Evolutionary conservation across 2,329 filamentous ascomycete species (phyloP), one percentile per base, ranked within the genome.

Genomic region (Sarocladium oryzae): DNA sequence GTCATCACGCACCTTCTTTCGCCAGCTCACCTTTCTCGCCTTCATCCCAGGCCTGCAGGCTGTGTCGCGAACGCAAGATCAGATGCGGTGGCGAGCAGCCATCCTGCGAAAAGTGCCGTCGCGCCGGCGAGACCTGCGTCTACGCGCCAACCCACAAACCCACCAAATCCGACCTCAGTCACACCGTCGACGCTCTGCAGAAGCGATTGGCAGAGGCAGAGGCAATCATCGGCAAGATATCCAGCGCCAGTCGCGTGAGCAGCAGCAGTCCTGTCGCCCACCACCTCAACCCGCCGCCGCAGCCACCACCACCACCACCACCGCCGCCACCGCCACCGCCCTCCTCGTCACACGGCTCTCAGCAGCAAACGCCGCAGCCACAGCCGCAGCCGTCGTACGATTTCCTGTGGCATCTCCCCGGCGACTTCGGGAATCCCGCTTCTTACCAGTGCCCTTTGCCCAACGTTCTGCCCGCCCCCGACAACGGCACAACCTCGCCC

Each of bases 31-130:
- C 28, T 32, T 13, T 32, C 8, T 32, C 28, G 7, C 28, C 28
- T 32, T 13, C 8, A 32, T 32, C 28, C 28, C 28, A 32, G 28
- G 28, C 28, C 28, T 32, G 28, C 28, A 32, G 28, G 28, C 28
- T 32, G 28, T 52, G 51, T 23, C 40, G 51, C 2, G 51, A 52
- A 13, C 51, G 51, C 41, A 52, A 52, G 32, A 43, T 52, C 18
- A 40, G 51, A 10, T 52, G 51, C 32, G 51, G 48, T 46, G 51
- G 51, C 2, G 51, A 37, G 13, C 51, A 52, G 20, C 51, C 40
- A 16, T 48, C 40, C 15, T 52, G 51, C 15, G 41, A 48, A 24
- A 52, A 52, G 32, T 52, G 51, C 13, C 28, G 28, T 38, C 41
- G 51, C 10, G 40, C 51, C 9, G 51, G 51, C 4, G 51, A 52